Evolutionary conservation across 148 eudicot genomes (phyloP).

Genomic region (Cornus florida): DNA sequence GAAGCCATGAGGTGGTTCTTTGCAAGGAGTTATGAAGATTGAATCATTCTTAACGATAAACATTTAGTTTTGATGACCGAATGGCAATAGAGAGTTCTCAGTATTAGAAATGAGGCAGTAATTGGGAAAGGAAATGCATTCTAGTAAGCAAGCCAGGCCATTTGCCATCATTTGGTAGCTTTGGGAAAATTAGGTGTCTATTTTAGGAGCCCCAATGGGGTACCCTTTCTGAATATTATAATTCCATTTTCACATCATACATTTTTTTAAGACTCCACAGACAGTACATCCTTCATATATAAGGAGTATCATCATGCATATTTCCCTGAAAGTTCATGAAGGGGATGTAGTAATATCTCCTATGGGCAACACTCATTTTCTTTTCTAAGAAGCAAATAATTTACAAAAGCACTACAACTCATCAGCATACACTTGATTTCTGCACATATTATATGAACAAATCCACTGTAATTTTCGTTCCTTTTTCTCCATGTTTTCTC

Average conservation of each 20-base stretch:
- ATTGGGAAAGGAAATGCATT: background rate
- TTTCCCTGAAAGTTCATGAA: too few species aligned
- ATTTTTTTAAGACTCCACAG: background rate
- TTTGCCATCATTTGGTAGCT: background rate
- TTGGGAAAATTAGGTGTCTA: background rate
- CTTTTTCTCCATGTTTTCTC: background rate
- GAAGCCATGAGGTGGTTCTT: background rate
- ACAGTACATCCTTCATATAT: background rate
- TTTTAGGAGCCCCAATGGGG: background rate
- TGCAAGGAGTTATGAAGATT: background rate
- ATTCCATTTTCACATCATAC: too few species aligned
- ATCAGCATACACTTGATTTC: too few species aligned
- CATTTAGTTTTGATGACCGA: background rate
- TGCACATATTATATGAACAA: too few species aligned
- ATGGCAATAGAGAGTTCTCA: too few species aligned
- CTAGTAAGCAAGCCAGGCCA: background rate
- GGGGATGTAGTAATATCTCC: too few species aligned
- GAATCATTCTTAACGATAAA: too few species aligned
- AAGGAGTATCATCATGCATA: background rate
- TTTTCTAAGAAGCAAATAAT: too few species aligned
- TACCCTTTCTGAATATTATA: too few species aligned
- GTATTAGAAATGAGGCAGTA: too few species aligned
- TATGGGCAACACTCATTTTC: too few species aligned
- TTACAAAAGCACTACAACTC: too few species aligned
- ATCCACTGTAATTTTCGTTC: background rate